Evolutionary conservation across 2,329 filamentous ascomycete species (phyloP), one percentile per base, ranked within the genome.

Genomic region (Neopestalotiopsis rosae): DNA sequence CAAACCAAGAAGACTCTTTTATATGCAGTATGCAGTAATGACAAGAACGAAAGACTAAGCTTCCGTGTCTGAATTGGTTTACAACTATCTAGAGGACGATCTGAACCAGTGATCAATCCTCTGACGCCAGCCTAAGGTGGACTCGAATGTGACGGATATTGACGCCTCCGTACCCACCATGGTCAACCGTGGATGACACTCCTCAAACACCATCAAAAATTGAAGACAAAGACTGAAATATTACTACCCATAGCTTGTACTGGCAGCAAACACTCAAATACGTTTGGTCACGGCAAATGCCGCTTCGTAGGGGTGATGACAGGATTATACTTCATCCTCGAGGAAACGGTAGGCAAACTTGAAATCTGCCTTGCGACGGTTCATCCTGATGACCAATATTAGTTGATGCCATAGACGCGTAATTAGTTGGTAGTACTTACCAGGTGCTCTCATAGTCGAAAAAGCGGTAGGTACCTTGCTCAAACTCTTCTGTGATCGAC

Each of bases 391-490:
- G 24, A 58, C 52, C 17, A 40, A 69, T 70, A 73, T 79, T 73
- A 81, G 77, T 32, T 68, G 49, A 42, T 13, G 12, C 12, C 66
- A 40, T 17, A 30, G 45, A 24, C 64, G 61, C 66, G 34, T 34
- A 49, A 57, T 69, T 68, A 71, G 49, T 56, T 24, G 34, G 30
- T 63, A 85, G 30, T 63, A 85, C 92, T 82, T 83, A 98, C 96
- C 96, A 99, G 78, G 96, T 99, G 81, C 94, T 97, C 83, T 99
- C 96, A 79, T 99, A 99, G 82, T 99, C 96, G 81, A 99, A 99
- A 86, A 99, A 99, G 65, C 96, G 91, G 85, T 99, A 99, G 30
- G 96, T 99, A 71, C 96, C 96, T 82, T 99, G 96, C 83, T 99
- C 96, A 78, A 94, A 98, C 82, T 99, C 96, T 81, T 99, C 96